These are phyloP conservation scores for Kwoniella bestiolae DNA, from an alignment of 768 basidiomycete species.

Conservation along the genomic window DNA sequence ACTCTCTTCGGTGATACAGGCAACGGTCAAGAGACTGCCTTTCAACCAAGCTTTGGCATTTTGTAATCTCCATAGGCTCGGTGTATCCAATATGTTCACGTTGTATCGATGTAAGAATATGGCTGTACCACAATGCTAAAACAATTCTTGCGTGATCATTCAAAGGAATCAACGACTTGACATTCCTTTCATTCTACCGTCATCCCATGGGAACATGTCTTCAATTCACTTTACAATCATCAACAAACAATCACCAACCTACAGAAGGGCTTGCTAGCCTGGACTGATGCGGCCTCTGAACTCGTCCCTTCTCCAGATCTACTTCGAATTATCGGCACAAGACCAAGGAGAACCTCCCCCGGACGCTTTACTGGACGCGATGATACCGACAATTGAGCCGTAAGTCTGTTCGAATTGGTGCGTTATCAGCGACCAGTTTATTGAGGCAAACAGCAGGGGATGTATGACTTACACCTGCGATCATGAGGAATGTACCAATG, in stretches of 20 bases:
- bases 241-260: no score
- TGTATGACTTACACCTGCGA: constrained; percentile 9
- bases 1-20: neutral
- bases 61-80: neutral
- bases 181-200: no score
- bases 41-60: neutral
- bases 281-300: no score
- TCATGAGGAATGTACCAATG: constrained; percentile 2
- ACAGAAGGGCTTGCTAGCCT: no score
- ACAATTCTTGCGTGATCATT: no score
- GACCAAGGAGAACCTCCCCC: constrained; percentile 5
- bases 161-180: no score
- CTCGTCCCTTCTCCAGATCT: no score
- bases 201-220: no score
- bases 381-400: constrained; percentile 5
- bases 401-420: constrained; percentile 13
- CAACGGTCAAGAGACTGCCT: neutral
- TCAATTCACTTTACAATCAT: no score
- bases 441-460: neutral
- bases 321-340: constrained; percentile 17
- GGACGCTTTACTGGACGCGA: neutral
- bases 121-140: no score
- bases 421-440: neutral
- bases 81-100: neutral
- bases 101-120: neutral